Evolutionary conservation across 148 eudicot species (phyloP), one percentile per base, ranked within the genome.

Genomic region (Chenopodium berlandieri): DNA sequence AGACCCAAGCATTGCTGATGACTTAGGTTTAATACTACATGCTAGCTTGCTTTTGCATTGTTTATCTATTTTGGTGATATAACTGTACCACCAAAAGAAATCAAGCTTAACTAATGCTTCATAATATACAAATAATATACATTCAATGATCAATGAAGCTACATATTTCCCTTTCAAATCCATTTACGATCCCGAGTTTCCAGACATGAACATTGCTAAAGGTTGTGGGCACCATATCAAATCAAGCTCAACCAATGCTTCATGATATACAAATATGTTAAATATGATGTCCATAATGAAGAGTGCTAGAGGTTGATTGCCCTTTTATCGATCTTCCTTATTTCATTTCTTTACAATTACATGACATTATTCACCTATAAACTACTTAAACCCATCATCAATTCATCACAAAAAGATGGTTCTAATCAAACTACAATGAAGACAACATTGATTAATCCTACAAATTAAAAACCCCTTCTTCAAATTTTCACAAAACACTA

Each of bases 1-100:
- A 94, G 90, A 92, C 90, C 94, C 85, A 88, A 88, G 86, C 64
- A 76, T 77, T 79, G 81, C 88, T 89, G 78, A 90, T 75, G 75
- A 84, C 85, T 79, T 85, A 82, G 85, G 90, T 83, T 90, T 92
- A 79, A 94, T 92, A 91, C 78, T 80, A 86, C 92, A 91, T 76
- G 89, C 89, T 79, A 85, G 46, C 74, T 82, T 92, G 34, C 71
- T 92, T 86, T 89, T 79, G 94, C 95, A 89, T 85, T 91, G 62
- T 58, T 73, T 62, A 40, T 68, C 71, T 46, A 74, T 81, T 84
- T 83, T 83, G 84, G 88, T 82, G 83, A 82, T 79, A 81, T 78
- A 25, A 54, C 86, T 86, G 31, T 50, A 85, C 84, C 94, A 90
- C 89, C 89, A 90, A 91, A 84, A 81, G 46, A 50, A 48, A 67